Evolutionary conservation across 495 filamentous ascomycete species (phyloP), one percentile per base, ranked within the genome.

Genomic region (Saxispiralis lemnorum): DNA sequence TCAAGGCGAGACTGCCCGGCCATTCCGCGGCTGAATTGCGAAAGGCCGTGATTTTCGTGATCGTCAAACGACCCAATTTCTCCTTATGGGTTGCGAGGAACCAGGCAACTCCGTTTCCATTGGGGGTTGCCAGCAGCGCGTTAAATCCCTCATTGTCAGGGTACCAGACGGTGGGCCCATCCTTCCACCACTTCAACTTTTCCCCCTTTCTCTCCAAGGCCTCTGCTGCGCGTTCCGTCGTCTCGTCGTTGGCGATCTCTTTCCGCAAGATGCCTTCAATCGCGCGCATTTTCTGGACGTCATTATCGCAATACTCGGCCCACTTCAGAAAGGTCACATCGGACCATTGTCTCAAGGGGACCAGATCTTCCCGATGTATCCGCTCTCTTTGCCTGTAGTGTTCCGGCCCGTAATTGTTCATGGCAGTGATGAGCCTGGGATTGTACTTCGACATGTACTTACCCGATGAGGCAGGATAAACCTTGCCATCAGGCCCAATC

Each of bases 321-420:
- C 19, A 39, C 7, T 3, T 13, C n/a, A 39, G 15, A n/a, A 39
- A 39, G 3, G 37, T 39, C 7, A 39, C 19, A 15, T 39, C 37
- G 13, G 37, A 39, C 37, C 37, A 39, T n/a, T 39, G 37, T 18
- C 37, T 17, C 15, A 39, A n/a, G 7, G 37, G 37, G 6, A 39
- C 18, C 5, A 39, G 37, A 24, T 24, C 37, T 15, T 33, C 31
- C n/a, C n/a, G n/a, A n/a, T n/a, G 24, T 28, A 28, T 9, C 9
- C 24, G 24, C 5, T 13, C n/a, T 14, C 34, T 13, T 13, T 35
- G 5, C n/a, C 12, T 17, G n/a, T 35, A 14, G 34, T 35, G 13
- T 12, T 35, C 34, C 34, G 34, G 34, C 6, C 34, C 16, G 34
- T 14, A 35, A 13, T 13, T 35, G 34, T 4, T 6, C 4, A 14